Conservation (phyloP, 2,329 filamentous ascomycete species). For the Fusarium miscanthi region DNA sequence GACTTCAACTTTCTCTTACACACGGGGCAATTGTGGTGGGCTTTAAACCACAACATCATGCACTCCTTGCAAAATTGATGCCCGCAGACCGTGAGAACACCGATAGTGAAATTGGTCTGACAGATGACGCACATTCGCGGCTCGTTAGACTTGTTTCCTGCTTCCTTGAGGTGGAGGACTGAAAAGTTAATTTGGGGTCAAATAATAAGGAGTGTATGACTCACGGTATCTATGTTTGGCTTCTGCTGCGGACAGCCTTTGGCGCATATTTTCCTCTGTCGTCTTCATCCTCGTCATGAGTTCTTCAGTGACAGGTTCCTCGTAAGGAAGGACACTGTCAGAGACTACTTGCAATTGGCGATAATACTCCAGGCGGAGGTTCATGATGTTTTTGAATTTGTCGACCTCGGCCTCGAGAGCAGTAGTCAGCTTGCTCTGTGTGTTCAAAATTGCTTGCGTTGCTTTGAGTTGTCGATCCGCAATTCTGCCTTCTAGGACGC, state of each 20-base stretch:
- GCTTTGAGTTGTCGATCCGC: slow-evolving; percentile 71
- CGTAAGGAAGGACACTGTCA: slow-evolving; percentile 82
- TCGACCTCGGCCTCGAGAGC: slow-evolving; percentile 77
- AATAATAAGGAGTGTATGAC: slow-evolving; percentile 37
- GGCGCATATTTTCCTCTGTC: slow-evolving; percentile 57
- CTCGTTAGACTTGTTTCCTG: slow-evolving; percentile 71
- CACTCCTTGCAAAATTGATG: slow-evolving; percentile 94
- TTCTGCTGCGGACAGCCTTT: slow-evolving; percentile 70
- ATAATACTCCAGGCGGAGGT: slow-evolving; percentile 88
- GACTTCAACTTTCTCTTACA: slow-evolving; percentile 78
- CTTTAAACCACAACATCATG: slow-evolving; percentile 80
- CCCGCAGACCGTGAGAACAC: slow-evolving; percentile 86
- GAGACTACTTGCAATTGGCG: slow-evolving; percentile 91
- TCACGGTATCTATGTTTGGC: slow-evolving; percentile 80
- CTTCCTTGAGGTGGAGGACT: slow-evolving; percentile 65
- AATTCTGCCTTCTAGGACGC: slow-evolving; percentile 75
- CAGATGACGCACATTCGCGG: slow-evolving; percentile 88
- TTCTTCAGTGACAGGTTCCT: slow-evolving; percentile 69
- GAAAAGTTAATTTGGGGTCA: slow-evolving; percentile 12
- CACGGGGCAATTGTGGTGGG: slow-evolving; percentile 81
- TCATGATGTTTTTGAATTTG: slow-evolving; percentile 81
- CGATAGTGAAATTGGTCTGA: slow-evolving; percentile 78
- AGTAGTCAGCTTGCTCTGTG: slow-evolving; percentile 61
- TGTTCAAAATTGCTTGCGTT: slow-evolving; percentile 64
- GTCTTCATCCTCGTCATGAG: slow-evolving; percentile 50